Evolutionary conservation across 2,329 filamentous ascomycete species (phyloP).

Genomic region (Pseudogymnoascus verrucosus): DNA sequence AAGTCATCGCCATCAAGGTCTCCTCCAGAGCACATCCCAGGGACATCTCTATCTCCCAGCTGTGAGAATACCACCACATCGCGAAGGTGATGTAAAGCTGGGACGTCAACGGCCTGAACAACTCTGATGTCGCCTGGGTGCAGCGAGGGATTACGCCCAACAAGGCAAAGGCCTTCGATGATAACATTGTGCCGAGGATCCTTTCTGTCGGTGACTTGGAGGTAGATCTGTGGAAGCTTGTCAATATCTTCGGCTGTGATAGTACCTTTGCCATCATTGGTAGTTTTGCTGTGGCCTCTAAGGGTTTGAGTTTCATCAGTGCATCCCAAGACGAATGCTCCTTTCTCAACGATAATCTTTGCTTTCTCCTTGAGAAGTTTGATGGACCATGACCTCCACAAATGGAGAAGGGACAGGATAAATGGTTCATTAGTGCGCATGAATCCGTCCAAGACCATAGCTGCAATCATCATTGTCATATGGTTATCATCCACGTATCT

Average conservation of each 20-base stretch:
- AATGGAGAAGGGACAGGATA: conserved; percentile 63
- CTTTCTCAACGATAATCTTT: conserved; percentile 70
- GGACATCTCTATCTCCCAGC: conserved; percentile 72
- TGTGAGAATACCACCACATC: conserved; percentile 85
- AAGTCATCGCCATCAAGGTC: conserved; percentile 96
- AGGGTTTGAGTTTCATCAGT: conserved; percentile 76
- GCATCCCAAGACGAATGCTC: conserved; percentile 81
- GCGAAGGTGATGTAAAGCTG: conserved; percentile 64
- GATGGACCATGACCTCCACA: conserved; percentile 86
- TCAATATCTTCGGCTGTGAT: conserved; percentile 35
- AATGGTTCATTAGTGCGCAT: conserved; percentile 71
- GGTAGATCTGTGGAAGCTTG: conserved; percentile 74
- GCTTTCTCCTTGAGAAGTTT: conserved; percentile 91
- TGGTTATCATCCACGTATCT: conserved; percentile 81
- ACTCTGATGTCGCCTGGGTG: conserved; percentile 89
- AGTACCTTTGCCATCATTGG: conserved; percentile 29
- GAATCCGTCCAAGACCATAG: conserved; percentile 74
- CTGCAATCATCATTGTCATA: conserved; percentile 64
- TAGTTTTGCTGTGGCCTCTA: conserved; percentile 56
- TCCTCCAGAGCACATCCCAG: conserved; percentile 92
- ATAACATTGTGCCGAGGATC: conserved; percentile 45
- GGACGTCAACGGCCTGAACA: conserved; percentile 72
- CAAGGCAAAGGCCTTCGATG: conserved; percentile 68
- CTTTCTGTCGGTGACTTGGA: conserved; percentile 63
- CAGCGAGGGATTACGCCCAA: conserved; percentile 88